Conservation (phyloP, 2,329 filamentous ascomycete species). For the Coniochaeta prunicola region DNA sequence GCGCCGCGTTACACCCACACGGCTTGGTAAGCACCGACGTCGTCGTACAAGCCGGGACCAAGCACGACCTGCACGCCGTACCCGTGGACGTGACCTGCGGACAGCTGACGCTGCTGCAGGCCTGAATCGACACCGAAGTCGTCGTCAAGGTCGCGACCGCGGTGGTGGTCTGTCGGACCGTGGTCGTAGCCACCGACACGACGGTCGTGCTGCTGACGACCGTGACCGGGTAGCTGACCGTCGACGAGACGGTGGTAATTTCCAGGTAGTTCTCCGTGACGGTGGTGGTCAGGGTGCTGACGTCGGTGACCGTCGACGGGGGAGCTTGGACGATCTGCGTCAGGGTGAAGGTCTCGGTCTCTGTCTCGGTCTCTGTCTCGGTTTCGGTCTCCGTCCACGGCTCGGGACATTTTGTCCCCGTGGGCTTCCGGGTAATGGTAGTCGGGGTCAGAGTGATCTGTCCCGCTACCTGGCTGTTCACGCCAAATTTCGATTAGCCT, state of each 20-base stretch:
- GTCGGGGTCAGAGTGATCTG: constrained; percentile 14
- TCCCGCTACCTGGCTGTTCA: constrained; percentile 10
- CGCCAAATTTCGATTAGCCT: not conserved
- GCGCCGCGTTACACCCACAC: constrained; percentile 10
- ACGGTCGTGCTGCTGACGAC: not conserved
- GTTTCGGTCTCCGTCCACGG: constrained; percentile 10
- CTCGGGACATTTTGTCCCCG: constrained; percentile 4
- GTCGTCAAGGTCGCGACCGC: constrained; percentile 5
- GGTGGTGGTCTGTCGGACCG: constrained; percentile 3
- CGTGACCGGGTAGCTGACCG: constrained; percentile 1
- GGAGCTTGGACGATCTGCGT: not conserved
- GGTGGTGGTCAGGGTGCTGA: constrained; percentile 2
- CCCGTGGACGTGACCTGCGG: constrained; percentile 15
- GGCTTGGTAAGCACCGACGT: constrained; percentile 11
- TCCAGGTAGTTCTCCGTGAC: not conserved
- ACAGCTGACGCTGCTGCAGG: constrained; percentile 12
- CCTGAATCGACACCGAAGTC: not conserved
- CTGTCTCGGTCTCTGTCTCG: constrained; percentile 4
- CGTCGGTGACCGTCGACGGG: not conserved
- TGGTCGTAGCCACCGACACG: constrained; percentile 3
- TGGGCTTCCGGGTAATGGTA: constrained; percentile 7
- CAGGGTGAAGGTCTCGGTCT: not conserved
- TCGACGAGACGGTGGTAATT: not conserved
- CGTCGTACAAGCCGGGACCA: constrained; percentile 16
- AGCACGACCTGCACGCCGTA: constrained; percentile 14